Conservation (phyloP, 2,329 filamentous ascomycete species). For the Waltergamsia citrina region DNA sequence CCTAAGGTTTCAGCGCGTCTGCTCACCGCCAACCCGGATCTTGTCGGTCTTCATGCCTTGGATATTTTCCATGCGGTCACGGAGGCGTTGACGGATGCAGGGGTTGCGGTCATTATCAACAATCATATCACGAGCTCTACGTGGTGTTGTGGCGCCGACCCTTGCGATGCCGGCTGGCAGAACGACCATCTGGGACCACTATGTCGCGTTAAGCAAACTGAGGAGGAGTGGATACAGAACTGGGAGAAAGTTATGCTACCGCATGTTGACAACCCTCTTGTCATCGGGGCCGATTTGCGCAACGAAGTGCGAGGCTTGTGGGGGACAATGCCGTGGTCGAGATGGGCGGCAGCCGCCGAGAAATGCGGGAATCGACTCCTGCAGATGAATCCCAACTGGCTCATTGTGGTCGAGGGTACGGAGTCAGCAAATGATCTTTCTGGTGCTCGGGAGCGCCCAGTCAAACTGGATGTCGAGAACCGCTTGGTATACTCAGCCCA, state of each 20-base stretch:
- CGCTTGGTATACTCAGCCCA: slow-evolving; percentile 59
- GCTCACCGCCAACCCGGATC: slow-evolving; percentile 50
- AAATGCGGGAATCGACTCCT: slow-evolving; percentile 51
- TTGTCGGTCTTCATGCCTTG: slow-evolving; percentile 45
- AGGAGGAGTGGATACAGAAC: slow-evolving; percentile 56
- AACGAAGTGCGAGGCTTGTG: slow-evolving; percentile 62
- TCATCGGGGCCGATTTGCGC: slow-evolving; percentile 57
- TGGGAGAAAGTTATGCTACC: slow-evolving; percentile 57
- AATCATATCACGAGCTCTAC: slow-evolving; percentile 61
- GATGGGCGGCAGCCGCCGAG: slow-evolving; percentile 56
- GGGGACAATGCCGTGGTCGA: slow-evolving; percentile 59
- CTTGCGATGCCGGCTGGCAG: slow-evolving; percentile 57
- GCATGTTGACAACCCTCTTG: slow-evolving; percentile 47
- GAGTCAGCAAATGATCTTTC: slow-evolving; percentile 57
- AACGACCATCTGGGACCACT: slow-evolving; percentile 53
- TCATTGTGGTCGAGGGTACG: slow-evolving; percentile 59
- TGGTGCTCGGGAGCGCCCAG: slow-evolving; percentile 43
- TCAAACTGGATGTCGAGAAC: slow-evolving; percentile 44
- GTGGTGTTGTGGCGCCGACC: slow-evolving; percentile 61
- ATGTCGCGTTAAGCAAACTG: slow-evolving; percentile 53
- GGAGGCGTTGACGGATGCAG: slow-evolving; percentile 48
- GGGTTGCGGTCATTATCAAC: slow-evolving; percentile 57
- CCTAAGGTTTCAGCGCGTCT: slow-evolving; percentile 39
- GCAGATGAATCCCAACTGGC: slow-evolving; percentile 50
- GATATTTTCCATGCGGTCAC: slow-evolving; percentile 53